Evolutionary conservation across 257 asterid genomes (phyloP).

Genomic region (Jacaranda copaia): DNA sequence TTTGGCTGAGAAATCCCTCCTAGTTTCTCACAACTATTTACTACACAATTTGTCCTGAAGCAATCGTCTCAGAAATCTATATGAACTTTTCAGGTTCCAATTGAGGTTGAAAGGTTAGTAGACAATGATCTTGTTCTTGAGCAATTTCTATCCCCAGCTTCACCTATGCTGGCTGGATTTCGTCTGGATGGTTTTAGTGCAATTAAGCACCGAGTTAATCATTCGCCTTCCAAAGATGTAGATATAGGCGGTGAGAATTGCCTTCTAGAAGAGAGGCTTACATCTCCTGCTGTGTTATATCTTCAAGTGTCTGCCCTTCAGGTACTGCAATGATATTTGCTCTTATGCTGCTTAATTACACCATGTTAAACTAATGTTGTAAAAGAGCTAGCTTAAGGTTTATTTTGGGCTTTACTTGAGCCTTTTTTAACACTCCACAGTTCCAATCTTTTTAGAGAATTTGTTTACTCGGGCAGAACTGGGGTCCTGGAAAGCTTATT

Average conservation of each 20-base stretch:
- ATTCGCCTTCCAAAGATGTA: constrained; percentile 69
- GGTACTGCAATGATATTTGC: constrained; percentile 54
- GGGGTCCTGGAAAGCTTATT: too few species aligned
- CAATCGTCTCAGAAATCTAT: constrained; percentile 23
- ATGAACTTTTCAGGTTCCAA: constrained; percentile 73
- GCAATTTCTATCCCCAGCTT: constrained; percentile 77
- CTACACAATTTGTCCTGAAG: constrained; percentile 1
- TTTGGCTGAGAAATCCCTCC: constrained; percentile 28
- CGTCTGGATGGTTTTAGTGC: constrained; percentile 93
- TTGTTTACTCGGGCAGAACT: not conserved
- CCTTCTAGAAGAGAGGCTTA: constrained; percentile 82
- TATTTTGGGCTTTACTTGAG: constrained; percentile 1
- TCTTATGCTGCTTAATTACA: constrained; percentile 22
- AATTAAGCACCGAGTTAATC: constrained; percentile 79
- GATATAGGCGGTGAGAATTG: constrained; percentile 46
- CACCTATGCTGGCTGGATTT: constrained; percentile 93
- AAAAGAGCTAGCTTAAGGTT: constrained; percentile 16
- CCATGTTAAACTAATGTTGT: constrained; percentile 12
- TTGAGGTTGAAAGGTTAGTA: constrained; percentile 84
- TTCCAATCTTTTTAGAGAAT: constrained; percentile 6
- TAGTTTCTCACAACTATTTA: constrained; percentile 37
- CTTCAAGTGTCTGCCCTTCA: constrained; percentile 92
- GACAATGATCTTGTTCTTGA: constrained; percentile 87
- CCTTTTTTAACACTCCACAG: not conserved
- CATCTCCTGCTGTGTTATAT: constrained; percentile 78